Conservation (phyloP, 2,329 filamentous ascomycete genomes). For the Trichoderma brevicompactum region DNA sequence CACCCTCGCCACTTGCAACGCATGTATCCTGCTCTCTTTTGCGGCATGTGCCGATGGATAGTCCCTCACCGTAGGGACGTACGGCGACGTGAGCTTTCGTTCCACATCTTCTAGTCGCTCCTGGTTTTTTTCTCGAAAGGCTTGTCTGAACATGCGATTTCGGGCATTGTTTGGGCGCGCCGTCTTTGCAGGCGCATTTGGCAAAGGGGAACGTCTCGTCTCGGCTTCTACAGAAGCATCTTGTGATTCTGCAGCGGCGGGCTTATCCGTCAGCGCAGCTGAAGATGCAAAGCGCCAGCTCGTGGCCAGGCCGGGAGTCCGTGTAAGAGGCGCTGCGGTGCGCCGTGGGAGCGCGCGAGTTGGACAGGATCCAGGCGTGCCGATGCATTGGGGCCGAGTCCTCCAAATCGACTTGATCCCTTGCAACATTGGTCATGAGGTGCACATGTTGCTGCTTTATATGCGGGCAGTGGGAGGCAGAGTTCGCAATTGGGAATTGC, state of each 20-base stretch:
- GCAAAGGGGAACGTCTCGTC: not conserved
- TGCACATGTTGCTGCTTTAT: constrained; percentile 41
- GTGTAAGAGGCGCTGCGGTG: not conserved
- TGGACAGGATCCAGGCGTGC: constrained; percentile 34
- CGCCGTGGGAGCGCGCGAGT: constrained; percentile 32
- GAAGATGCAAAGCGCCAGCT: constrained; percentile 14
- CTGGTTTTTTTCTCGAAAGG: constrained; percentile 36
- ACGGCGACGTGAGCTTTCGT: constrained; percentile 35
- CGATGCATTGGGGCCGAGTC: constrained; percentile 44
- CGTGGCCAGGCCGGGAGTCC: not conserved
- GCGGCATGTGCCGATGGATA: constrained; percentile 39
- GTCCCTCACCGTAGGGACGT: constrained; percentile 37
- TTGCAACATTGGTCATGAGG: constrained; percentile 52
- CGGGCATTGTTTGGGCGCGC: constrained; percentile 32
- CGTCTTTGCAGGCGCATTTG: not conserved
- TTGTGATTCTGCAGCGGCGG: not conserved
- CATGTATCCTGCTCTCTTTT: constrained; percentile 34
- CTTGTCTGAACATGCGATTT: constrained; percentile 39
- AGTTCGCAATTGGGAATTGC: not conserved
- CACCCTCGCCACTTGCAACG: constrained; percentile 37
- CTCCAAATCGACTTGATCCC: constrained; percentile 51
- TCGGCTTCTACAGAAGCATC: constrained; percentile 27
- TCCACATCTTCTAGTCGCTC: constrained; percentile 32
- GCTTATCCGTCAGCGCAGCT: not conserved
- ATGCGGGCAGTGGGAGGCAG: constrained; percentile 6